Evolutionary conservation across 441 rosid species (phyloP).

Genomic region (Pelargonium fulgidum): DNA sequence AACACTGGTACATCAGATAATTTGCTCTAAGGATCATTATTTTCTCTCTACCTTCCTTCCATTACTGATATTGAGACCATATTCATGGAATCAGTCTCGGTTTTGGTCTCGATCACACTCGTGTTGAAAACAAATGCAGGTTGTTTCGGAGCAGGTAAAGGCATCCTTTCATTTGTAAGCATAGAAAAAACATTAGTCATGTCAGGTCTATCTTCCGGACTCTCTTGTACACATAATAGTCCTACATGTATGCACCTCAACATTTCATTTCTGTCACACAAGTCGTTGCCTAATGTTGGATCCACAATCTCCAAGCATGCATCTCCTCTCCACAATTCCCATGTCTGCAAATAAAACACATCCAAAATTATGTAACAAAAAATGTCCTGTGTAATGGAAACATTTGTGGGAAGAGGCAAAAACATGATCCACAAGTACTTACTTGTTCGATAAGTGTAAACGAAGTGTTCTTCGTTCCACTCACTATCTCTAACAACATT

Average conservation of each 20-base stretch:
- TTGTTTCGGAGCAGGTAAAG: no score
- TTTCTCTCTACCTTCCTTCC: no score
- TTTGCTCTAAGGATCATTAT: no score
- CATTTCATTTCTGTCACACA: no score
- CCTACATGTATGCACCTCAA: slow-evolving; percentile 41
- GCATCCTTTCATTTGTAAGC: slow-evolving; percentile 28
- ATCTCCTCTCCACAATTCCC: slow-evolving; percentile 15
- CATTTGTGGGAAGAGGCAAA: background rate
- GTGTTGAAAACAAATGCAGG: no score
- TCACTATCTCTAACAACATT: slow-evolving; percentile 27
- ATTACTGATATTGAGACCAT: no score
- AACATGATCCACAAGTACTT: slow-evolving; percentile 11
- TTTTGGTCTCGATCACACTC: no score
- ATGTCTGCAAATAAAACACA: slow-evolving; percentile 6
- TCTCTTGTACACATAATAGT: slow-evolving; percentile 22
- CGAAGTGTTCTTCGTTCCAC: slow-evolving; percentile 24
- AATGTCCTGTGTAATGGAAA: background rate
- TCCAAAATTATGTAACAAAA: background rate
- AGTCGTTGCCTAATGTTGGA: slow-evolving; percentile 18
- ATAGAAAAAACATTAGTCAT: slow-evolving; percentile 40
- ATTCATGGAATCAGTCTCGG: no score
- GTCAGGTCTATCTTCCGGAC: slow-evolving; percentile 35
- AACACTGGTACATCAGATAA: no score
- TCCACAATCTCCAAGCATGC: slow-evolving; percentile 45
- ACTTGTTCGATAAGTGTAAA: slow-evolving; percentile 30